phyloP scores from a whole-genome alignment of 768 basidiomycete genomes.

The Agaricus sinodeliciosus region DNA sequence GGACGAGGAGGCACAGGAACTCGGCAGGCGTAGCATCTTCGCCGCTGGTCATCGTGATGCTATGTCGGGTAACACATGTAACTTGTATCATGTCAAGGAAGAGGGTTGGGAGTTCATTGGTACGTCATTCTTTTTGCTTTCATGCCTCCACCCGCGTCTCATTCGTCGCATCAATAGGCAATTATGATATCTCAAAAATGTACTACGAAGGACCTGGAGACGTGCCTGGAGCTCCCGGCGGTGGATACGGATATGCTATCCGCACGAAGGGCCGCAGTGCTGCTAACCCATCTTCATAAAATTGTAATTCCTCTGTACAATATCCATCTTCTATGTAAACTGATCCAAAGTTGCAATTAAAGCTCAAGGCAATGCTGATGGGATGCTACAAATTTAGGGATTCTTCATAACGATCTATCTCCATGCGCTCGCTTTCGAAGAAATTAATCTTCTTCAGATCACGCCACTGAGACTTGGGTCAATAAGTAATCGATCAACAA shows the following conservation, averaged over 20 bases:
- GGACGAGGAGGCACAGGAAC: slow-evolving; percentile 91
- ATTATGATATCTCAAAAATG: slow-evolving; percentile 86
- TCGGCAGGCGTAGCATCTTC: slow-evolving; percentile 89
- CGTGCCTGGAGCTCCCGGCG: slow-evolving; percentile 52
- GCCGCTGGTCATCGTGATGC: slow-evolving; percentile 97
- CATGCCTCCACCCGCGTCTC: slow-evolving; percentile 2
- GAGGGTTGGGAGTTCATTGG: slow-evolving; percentile 96
- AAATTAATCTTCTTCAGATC: slow-evolving; percentile 32
- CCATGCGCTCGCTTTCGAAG: slow-evolving; percentile 36
- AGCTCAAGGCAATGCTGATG: background rate
- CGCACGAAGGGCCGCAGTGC: slow-evolving; percentile 56
- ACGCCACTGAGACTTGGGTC: slow-evolving; percentile 27
- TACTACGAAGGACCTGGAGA: slow-evolving; percentile 86
- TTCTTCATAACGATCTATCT: slow-evolving; percentile 39
- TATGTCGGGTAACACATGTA: slow-evolving; percentile 93
- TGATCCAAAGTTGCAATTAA: background rate
- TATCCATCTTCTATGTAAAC: slow-evolving; percentile 9
- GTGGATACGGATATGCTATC: slow-evolving; percentile 76
- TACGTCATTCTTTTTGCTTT: slow-evolving; percentile 27
- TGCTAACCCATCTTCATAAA: slow-evolving; percentile 36
- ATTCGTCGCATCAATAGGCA: slow-evolving; percentile 44
- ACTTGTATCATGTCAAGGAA: slow-evolving; percentile 93
- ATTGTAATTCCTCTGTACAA: slow-evolving; percentile 15
- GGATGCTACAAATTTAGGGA: slow-evolving; percentile 9
- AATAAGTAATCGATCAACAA: background rate